These are phyloP conservation scores for Colletotrichum brevisporum DNA, from an alignment of 2,329 filamentous ascomycete genomes.

Conservation along the genomic window DNA sequence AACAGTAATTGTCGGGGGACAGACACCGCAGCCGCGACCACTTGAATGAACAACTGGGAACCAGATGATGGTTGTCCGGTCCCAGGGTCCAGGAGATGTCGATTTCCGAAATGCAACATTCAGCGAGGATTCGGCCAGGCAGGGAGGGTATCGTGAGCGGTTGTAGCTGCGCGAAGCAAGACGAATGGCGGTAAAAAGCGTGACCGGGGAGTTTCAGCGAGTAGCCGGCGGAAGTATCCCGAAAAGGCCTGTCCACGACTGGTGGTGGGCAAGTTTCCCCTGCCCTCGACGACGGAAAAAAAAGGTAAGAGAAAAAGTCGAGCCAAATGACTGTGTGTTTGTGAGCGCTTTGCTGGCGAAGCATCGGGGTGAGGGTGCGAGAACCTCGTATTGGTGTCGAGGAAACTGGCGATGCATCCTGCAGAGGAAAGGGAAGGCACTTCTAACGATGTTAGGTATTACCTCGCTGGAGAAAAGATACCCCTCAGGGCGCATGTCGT, in stretches of 20 bases:
- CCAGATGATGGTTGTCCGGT: background rate
- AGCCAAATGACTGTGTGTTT: too few relatives aligned
- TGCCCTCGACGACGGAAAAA: background rate
- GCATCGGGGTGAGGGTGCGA: too few relatives aligned
- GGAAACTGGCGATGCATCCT: too few relatives aligned
- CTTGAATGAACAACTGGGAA: background rate
- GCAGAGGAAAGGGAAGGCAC: too few relatives aligned
- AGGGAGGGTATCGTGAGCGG: background rate
- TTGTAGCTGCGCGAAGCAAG: background rate
- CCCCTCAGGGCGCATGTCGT: too few relatives aligned
- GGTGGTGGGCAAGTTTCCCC: slow-evolving; percentile 1
- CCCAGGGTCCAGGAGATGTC: slow-evolving; percentile 14
- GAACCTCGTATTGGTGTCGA: too few relatives aligned
- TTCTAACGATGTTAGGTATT: too few relatives aligned
- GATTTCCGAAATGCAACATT: background rate
- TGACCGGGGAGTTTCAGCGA: slow-evolving; percentile 28
- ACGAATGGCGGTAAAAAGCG: slow-evolving; percentile 11
- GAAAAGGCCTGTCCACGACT: slow-evolving; percentile 11
- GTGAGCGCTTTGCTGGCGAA: too few relatives aligned
- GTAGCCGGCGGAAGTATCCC: slow-evolving; percentile 14
- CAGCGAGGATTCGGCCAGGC: background rate
- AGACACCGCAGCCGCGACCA: too few relatives aligned
- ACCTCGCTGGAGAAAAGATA: too few relatives aligned
- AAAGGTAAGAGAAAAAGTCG: background rate
- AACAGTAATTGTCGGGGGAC: too few relatives aligned